phyloP scores from a whole-genome alignment of 2,329 filamentous ascomycete species.

The Rhynchosporium agropyri region DNA sequence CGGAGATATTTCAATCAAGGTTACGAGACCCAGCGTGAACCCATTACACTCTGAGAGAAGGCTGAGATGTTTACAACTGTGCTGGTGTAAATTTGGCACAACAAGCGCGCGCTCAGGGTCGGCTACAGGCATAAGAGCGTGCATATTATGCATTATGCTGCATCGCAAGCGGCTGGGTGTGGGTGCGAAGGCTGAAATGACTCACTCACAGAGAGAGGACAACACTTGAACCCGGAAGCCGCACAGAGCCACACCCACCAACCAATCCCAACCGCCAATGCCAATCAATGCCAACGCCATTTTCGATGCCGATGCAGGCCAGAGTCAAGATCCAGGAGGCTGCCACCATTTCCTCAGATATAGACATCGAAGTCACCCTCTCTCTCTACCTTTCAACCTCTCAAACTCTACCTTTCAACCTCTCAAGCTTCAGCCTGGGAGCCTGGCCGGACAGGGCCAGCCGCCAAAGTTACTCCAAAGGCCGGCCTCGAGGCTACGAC shows the following conservation, averaged over 20 bases:
- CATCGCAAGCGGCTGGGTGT: slow-evolving; percentile 1
- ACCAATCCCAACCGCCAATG: background rate
- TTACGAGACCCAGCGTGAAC: background rate
- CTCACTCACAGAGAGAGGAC: background rate
- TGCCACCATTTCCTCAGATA: no score
- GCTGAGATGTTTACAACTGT: slow-evolving; percentile 1
- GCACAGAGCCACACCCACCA: background rate
- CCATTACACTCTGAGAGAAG: slow-evolving; percentile 9
- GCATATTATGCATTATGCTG: slow-evolving; percentile 11
- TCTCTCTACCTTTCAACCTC: no score
- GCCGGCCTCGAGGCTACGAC: background rate
- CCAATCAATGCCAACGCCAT: slow-evolving; percentile 10
- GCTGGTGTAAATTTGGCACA: background rate
- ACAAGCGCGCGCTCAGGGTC: background rate
- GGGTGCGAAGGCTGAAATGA: background rate
- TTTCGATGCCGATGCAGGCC: background rate
- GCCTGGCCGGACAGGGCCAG: no score
- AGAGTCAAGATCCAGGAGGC: no score
- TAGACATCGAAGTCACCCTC: no score
- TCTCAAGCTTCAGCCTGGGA: no score
- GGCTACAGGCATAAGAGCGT: slow-evolving; percentile 5
- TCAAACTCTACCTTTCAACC: no score
- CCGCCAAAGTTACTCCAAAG: no score
- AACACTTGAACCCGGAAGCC: background rate
- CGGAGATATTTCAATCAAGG: no score